Conservation (phyloP, 306 rosid species). For the Gillenia trifoliata region DNA sequence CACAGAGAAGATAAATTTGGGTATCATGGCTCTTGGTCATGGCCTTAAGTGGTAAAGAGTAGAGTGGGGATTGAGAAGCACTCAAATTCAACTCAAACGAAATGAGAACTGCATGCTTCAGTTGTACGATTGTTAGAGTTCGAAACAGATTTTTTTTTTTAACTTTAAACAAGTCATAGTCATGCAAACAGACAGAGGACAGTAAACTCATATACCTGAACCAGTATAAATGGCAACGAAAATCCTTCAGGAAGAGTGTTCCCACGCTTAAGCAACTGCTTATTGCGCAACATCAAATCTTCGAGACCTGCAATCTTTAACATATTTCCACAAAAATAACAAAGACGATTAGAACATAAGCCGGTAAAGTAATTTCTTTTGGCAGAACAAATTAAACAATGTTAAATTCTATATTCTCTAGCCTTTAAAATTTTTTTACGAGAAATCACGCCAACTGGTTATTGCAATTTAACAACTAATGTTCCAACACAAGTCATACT, state of each 20-base stretch:
- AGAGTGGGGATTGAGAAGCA: background rate
- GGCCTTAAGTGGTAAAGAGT: background rate
- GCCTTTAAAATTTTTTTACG: background rate
- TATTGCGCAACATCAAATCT: slow-evolving; percentile 25
- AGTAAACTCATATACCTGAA: slow-evolving; percentile 18
- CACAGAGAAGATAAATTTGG: background rate
- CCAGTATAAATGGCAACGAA: slow-evolving; percentile 35
- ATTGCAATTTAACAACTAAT: background rate
- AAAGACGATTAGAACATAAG: background rate
- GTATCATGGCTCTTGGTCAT: background rate
- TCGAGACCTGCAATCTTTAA: slow-evolving; percentile 25
- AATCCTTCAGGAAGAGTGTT: slow-evolving; percentile 18
- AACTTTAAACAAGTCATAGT: background rate
- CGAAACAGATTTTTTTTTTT: too few relatives aligned
- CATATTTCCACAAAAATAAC: background rate
- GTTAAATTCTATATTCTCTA: background rate
- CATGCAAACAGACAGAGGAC: background rate
- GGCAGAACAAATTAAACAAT: background rate
- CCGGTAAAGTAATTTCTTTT: background rate
- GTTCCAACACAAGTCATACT: background rate
- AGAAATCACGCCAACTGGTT: background rate
- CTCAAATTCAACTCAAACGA: background rate
- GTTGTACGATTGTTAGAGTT: background rate
- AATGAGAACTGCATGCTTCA: slow-evolving; percentile 8
- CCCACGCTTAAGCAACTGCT: slow-evolving; percentile 24